phyloP scores from a whole-genome alignment of 352 stramenopile species.

The Phytophthora vignae region DNA sequence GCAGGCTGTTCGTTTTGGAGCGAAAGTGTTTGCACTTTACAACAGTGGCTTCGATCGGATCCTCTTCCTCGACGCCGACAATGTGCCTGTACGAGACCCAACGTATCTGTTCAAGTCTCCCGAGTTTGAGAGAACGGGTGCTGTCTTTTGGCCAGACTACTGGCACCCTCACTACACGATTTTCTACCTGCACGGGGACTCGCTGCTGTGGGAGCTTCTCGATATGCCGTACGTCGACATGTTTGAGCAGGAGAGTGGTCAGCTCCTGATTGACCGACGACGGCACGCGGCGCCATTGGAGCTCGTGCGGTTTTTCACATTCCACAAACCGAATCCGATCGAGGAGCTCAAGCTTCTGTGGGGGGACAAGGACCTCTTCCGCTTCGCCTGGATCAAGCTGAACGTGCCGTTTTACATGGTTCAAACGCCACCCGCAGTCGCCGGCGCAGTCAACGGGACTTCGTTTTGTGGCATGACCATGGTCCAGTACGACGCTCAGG shows the following conservation, averaged over 20 bases:
- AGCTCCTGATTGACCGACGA: conserved; percentile 30
- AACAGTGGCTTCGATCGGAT: conserved; percentile 50
- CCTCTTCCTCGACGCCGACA: conserved; percentile 65
- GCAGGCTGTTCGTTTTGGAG: conserved; percentile 49
- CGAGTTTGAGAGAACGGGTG: conserved; percentile 49
- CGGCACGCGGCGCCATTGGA: conserved; percentile 23
- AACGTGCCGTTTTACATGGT: conserved; percentile 60
- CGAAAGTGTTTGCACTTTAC: conserved; percentile 73
- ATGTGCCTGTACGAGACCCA: conserved; percentile 58
- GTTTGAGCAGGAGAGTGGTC: conserved; percentile 46
- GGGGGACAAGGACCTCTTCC: conserved; percentile 72
- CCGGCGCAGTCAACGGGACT: conserved; percentile 35
- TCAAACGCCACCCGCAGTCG: conserved; percentile 44
- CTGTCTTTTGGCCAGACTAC: conserved; percentile 74
- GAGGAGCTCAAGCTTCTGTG: conserved; percentile 48
- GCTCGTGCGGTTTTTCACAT: conserved; percentile 49
- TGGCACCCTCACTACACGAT: conserved; percentile 65
- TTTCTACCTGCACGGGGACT: conserved; percentile 61
- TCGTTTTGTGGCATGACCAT: conserved; percentile 49
- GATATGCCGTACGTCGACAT: conserved; percentile 56
- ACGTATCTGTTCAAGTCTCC: conserved; percentile 53
- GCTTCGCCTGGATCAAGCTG: conserved; percentile 63
- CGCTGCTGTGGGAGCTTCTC: conserved; percentile 64
- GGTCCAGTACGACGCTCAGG: conserved; percentile 43
- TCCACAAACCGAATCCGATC: conserved; percentile 48